A percentile compares a stretch with the other conserved stretches of the same genome.
Conservation (phyloP, 768 basidiomycete species). For the Lanmaoa pseudosensibilis region DNA sequence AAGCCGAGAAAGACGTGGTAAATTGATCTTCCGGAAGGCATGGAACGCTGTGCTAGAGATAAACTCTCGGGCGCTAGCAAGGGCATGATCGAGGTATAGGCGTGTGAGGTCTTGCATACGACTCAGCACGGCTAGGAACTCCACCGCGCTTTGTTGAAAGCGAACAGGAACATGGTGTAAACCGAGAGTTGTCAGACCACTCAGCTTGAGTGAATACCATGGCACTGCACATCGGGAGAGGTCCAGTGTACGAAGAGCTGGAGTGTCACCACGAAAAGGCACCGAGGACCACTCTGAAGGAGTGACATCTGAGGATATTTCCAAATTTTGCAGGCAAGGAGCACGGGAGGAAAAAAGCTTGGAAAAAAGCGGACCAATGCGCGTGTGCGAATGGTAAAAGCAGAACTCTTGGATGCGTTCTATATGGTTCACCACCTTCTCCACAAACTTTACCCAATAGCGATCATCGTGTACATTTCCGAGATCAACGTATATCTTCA, state of each 20-base stretch:
- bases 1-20: slow-evolving; percentile 7
- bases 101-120: slow-evolving; percentile 35
- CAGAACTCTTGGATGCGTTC: no score
- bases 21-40: background rate
- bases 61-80: slow-evolving; percentile 14
- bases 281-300: no score
- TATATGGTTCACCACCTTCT: background rate
- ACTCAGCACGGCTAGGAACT: slow-evolving; percentile 34
- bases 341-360: no score
- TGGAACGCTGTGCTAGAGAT: background rate
- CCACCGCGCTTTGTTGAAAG: slow-evolving; percentile 26
- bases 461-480: no score
- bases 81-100: slow-evolving; percentile 34
- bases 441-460: background rate
- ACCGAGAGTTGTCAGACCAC: slow-evolving; percentile 36
- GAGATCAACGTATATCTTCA: no score
- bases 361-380: no score
- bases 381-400: no score
- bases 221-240: background rate
- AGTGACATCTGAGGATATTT: no score
- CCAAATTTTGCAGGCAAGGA: no score
- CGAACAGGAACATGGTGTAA: slow-evolving; percentile 24
- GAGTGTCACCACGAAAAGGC: no score
- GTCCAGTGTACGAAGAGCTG: no score
- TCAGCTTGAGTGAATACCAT: background rate